A percentile compares a stretch with the other conserved stretches of the same genome.
phyloP scores from a whole-genome alignment of 169 alveolate species.

The Theileria sp. region DNA sequence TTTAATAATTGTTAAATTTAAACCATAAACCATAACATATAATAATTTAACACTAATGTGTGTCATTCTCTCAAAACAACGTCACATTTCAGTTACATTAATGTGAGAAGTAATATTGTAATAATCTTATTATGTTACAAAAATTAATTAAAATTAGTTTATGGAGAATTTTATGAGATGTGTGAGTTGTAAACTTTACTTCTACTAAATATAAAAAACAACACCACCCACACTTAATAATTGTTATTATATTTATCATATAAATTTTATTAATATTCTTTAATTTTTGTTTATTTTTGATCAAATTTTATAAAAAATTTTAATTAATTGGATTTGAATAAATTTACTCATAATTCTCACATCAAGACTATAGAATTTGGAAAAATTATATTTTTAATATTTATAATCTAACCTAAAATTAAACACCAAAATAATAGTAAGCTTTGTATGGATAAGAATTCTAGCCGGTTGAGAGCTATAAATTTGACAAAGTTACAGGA shows the following conservation, averaged over 20 bases:
- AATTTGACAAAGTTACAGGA: constrained; percentile 70
- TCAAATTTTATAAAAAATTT: too few species aligned
- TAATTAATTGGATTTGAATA: not conserved
- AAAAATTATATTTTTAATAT: not conserved
- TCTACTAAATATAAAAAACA: not conserved
- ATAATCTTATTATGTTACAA: not conserved
- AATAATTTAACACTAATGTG: not conserved
- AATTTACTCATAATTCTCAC: not conserved
- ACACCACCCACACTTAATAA: not conserved
- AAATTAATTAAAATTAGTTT: not conserved
- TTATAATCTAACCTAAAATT: not conserved
- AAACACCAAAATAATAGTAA: not conserved
- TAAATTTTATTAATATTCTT: not conserved
- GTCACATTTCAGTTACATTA: not conserved
- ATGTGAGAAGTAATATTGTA: too few species aligned
- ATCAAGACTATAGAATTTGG: not conserved
- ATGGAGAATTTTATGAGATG: not conserved
- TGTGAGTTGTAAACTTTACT: not conserved
- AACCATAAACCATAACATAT: not conserved
- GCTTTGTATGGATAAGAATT: not conserved
- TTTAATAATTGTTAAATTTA: not conserved
- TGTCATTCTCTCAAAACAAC: constrained; percentile 1
- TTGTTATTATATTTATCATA: too few species aligned
- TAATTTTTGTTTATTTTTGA: not conserved
- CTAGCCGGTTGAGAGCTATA: constrained; percentile 64